Base-by-base conservation (phyloP, 2,329 filamentous ascomycete species). In the Calonectria montana region DNA sequence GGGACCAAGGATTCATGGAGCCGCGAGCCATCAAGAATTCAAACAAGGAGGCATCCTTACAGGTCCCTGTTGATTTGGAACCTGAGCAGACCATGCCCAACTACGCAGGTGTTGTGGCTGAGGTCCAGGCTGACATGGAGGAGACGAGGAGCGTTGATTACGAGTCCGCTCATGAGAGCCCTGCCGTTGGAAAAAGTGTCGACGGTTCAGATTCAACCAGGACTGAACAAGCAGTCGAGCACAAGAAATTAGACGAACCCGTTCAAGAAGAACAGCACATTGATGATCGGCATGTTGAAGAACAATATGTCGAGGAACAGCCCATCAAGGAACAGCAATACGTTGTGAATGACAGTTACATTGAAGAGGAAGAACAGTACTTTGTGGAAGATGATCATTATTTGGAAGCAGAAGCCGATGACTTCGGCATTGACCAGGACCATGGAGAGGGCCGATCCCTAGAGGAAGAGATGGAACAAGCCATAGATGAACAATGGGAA, bases 1-100 rank as follows among this genome's bases (percentile, higher is more conserved):
- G 78, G 81, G 83, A 84, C 29, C 77, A 76, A 57, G 71, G 73
- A 27, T 66, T 76, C 29, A 69, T 73, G 45, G 81, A 83, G 45
- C 70, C 78, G 31, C 71, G 73, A 13, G 70, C 73, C 39, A 73
- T 70, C 4, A 75, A 76, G 31, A 72, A 70, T 43, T 61, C 77
- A 15, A 75, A 72, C 6, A 69, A 72, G 8, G 80, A 81, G 10
- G 59, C 37, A 10, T 63, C 69, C 16, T 77, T 69, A 70, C 75
- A 75, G 39, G 64, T 67, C 6, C 72, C 74, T 18, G 67, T 57
- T 6, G 63, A 77, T 29, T 72, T 65, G 16, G 45, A 63, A 25
- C 41, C 50, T 50, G 65, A 67, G 10, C 66, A 67, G 47, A 37
- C 64, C 13, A 41, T 35, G 2, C 71, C 39, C 7, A 61, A 31